Conservation (phyloP, 257 asterid species). For the Solanum piurae region DNA sequence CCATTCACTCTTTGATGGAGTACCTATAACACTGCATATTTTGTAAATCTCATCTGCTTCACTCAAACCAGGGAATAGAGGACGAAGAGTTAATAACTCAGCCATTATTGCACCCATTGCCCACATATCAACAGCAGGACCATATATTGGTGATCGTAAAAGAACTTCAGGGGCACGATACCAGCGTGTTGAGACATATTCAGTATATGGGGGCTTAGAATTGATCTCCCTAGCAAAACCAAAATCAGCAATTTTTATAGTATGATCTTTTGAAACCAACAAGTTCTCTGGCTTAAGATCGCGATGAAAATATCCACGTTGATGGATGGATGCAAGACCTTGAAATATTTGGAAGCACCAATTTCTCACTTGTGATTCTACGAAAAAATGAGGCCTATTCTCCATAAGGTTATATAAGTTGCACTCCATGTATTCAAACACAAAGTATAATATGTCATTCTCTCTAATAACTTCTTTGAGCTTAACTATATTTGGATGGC, state of each 20-base stretch:
- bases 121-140: constrained; percentile 97
- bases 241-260: constrained; percentile 84
- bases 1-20: constrained; percentile 61
- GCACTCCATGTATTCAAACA: constrained; percentile 86
- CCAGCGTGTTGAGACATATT: constrained; percentile 97
- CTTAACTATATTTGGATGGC: constrained; percentile 79
- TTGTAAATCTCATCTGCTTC: constrained; percentile 90
- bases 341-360: constrained; percentile 98
- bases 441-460: constrained; percentile 70
- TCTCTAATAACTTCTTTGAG: constrained; percentile 89
- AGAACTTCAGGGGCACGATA: constrained; percentile 98
- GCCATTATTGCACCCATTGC: constrained; percentile 99
- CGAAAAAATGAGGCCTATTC: constrained; percentile 49
- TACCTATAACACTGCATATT: constrained; percentile 74
- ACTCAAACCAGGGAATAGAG: constrained; percentile 37
- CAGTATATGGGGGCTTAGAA: constrained; percentile 87
- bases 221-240: constrained; percentile 94
- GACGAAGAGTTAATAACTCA: constrained; percentile 70
- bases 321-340: constrained; percentile 87
- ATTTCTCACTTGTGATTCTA: constrained; percentile 67
- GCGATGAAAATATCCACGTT: constrained; percentile 91
- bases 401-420: constrained; percentile 87
- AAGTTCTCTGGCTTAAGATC: constrained; percentile 98
- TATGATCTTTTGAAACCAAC: constrained; percentile 72
- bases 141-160: constrained; percentile 73